Base-by-base conservation (phyloP, 2,329 filamentous ascomycete genomes). In the Exophiala viscosa region DNA sequence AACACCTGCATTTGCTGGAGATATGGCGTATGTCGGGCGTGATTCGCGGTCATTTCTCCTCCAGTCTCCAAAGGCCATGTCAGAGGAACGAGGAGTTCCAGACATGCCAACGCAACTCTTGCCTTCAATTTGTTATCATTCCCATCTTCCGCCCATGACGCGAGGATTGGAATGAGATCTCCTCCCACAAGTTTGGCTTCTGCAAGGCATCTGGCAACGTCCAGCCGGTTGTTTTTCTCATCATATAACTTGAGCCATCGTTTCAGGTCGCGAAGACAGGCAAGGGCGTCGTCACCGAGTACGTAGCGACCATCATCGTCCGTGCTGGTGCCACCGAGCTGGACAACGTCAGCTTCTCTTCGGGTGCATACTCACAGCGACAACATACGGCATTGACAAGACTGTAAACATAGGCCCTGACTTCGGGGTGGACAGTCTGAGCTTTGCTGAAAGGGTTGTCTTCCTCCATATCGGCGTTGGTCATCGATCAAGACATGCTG, bases 181-280 rank as follows among this genome's bases (percentile, higher is more conserved):
- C 89, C 88, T 66, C 86, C 86, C 51, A 97, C 82, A n/a, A 99
- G 72, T 66, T 96, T 96, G 40, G 90, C 87, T 70, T 97, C 90
- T 65, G 90, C 86, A 61, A 97, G 78, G 69, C 90, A 96, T 72
- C 93, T 82, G 56, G 92, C 91, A 54, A 99, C 93, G 67, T 99
- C 93, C 78, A 95, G 87, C 61, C 92, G 86, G 67, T 96, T 95
- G 60, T 86, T 84, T 69, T 95, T 95, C 67, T 95, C 88, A 69
- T 96, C 91, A 76, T 93, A 93, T 58, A 96, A 83, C 62, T 90
- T 90, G 61, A 99, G 80, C 93, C 93, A 99, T 81, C 87, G 86
- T 67, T 93, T 92, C 49, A 99, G 79, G 72, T 99, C 93, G 58
- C 92, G 90, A 52, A 99, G 77, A 65, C 91, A 93, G 52, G 93